A percentile compares a stretch with the other conserved stretches of the same genome.
Conservation (phyloP, 805 yeast genomes). For the Metschnikowia henanensis region DNA sequence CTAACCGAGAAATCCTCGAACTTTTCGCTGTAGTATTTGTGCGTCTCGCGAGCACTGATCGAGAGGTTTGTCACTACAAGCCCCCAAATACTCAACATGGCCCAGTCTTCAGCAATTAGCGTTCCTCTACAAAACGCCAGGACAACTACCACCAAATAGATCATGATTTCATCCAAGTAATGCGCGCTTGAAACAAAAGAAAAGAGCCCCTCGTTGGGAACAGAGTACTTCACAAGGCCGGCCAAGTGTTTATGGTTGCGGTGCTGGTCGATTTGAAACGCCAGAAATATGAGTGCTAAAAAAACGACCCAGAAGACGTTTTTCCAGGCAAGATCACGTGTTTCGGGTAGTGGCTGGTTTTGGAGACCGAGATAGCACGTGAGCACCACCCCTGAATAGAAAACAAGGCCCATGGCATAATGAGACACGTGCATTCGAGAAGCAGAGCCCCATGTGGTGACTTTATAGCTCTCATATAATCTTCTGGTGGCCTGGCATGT, state of each 20-base stretch:
- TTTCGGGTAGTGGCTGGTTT: background rate
- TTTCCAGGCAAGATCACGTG: no score
- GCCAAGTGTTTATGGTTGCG: constrained; percentile 52
- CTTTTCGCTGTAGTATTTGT: constrained; percentile 42
- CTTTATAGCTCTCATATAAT: constrained; percentile 49
- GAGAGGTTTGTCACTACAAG: constrained; percentile 50
- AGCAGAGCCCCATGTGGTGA: constrained; percentile 45
- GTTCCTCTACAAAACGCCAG: constrained; percentile 14
- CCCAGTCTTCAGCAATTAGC: constrained; percentile 19
- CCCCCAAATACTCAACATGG: constrained; percentile 24
- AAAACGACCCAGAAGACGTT: constrained; percentile 1
- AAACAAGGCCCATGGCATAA: constrained; percentile 62
- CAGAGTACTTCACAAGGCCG: constrained; percentile 50
- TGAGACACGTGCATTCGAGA: constrained; percentile 67
- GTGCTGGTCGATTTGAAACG: constrained; percentile 52
- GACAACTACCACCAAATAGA: constrained; percentile 45
- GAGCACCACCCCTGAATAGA: constrained; percentile 50
- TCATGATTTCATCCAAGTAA: constrained; percentile 62
- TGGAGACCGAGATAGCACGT: constrained; percentile 21
- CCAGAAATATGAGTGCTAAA: constrained; percentile 23
- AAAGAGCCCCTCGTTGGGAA: constrained; percentile 55
- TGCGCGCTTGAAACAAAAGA: constrained; percentile 60
- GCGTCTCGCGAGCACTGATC: constrained; percentile 55
- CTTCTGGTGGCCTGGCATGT: constrained; percentile 57
- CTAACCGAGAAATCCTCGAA: constrained; percentile 26